Evolutionary conservation across 441 rosid genomes (phyloP), one percentile per base, ranked within the genome.

Genomic region (Hura crepitans): DNA sequence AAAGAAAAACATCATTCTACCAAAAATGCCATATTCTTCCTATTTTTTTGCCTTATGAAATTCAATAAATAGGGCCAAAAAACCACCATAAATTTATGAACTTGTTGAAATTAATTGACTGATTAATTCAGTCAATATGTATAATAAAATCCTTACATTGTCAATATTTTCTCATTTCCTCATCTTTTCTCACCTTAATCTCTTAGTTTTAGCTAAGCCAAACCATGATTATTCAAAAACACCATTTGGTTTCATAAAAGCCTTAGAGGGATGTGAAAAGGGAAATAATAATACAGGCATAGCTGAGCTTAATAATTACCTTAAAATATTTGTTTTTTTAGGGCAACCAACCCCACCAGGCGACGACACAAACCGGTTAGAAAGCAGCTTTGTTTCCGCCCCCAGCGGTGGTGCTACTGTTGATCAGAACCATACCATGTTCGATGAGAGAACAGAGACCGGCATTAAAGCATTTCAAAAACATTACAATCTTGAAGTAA

Each of bases 201-300:
- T 18, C 18, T 20, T 8, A 17, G 25, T 51, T 51, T 51, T 20
- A 51, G 55, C 55, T 0, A 25, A 51, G 0, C 25, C 25, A 0
- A 51, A 49, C 13, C 42, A 12, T n/a, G 6, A 37, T 18, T 17
- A 60, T 60, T 35, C 49, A 62, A 10, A 22, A 20, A n/a, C 31
- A 23, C 47, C 66, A 37, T 62, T 62, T 62, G 66, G 45, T 62
- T 62, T 39, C 49, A 30, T 62, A 20, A 22, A 37, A 39, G 9
- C 20, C 14, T 37, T 62, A 6, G 47, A 42, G 13, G 66, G 66
- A 62, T n/a, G 30, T 0, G 9, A 18, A 20, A 62, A 62, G 25
- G 66, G 66, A 1, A 10, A n/a, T 5, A 39, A 42, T 1, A 12
- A 9, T 33, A n/a, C n/a, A 37, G 46, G 50, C 66, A 20, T 62